Conservation (phyloP, 1,284 basidiomycete species). For the Ganoderma multipileum region DNA sequence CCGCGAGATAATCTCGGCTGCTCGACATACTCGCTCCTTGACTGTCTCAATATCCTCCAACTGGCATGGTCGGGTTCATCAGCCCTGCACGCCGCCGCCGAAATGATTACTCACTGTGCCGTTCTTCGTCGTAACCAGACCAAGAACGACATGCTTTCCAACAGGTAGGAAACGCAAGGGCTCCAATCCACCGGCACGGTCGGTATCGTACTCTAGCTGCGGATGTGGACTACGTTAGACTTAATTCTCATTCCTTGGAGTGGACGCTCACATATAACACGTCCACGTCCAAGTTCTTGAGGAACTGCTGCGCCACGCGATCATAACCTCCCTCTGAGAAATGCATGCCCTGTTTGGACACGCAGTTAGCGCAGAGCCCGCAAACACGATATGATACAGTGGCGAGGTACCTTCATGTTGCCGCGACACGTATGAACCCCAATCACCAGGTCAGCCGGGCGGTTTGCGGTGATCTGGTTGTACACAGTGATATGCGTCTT, state of each 20-base stretch:
- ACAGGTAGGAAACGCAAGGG: constrained; percentile 70
- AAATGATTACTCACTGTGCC: constrained; percentile 48
- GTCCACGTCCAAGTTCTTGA: constrained; percentile 74
- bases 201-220: constrained; percentile 80
- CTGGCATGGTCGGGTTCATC: constrained; percentile 35
- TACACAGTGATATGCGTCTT: constrained; percentile 73
- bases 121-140: constrained; percentile 79
- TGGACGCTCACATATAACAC: constrained; percentile 64
- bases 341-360: constrained; percentile 56
- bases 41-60: constrained; percentile 67
- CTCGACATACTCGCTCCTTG: constrained; percentile 65
- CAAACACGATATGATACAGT: background rate
- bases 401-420: constrained; percentile 64
- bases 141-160: constrained; percentile 74
- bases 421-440: constrained; percentile 82
- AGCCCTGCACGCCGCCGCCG: constrained; percentile 2
- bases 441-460: constrained; percentile 68
- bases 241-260: constrained; percentile 9
- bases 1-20: constrained; percentile 61
- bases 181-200: constrained; percentile 71
- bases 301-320: constrained; percentile 72
- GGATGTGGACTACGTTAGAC: background rate
- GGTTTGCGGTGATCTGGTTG: constrained; percentile 66
- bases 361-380: background rate
- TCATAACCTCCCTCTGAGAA: constrained; percentile 79